Conservation (phyloP, 2,329 filamentous ascomycete genomes). For the Colletotrichum paranaense region DNA sequence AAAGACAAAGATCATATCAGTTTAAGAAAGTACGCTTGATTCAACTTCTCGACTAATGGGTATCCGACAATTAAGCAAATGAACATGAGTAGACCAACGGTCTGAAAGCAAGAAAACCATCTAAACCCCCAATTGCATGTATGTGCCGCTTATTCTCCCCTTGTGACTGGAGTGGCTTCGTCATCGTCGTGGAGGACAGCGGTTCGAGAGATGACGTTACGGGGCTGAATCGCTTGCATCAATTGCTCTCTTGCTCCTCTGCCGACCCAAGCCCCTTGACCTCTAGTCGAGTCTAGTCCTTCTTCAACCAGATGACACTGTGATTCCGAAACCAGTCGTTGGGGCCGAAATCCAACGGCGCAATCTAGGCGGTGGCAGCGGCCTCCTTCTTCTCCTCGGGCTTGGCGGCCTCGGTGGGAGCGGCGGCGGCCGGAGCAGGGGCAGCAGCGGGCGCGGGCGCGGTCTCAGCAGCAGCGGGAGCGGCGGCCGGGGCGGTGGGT, state of each 20-base stretch:
- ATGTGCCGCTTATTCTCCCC: not conserved
- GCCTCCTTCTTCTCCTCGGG: constrained; percentile 42
- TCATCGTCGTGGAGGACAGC: not conserved
- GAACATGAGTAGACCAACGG: constrained; percentile 19
- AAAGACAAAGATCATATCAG: not conserved
- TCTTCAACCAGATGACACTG: not conserved
- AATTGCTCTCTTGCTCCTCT: not conserved
- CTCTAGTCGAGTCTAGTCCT: not conserved
- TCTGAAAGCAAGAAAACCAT: constrained; percentile 8
- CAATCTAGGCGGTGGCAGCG: constrained; percentile 30
- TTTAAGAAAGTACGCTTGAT: constrained; percentile 24
- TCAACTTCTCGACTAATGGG: constrained; percentile 34
- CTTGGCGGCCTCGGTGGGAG: constrained; percentile 40
- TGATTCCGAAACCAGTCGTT: not conserved
- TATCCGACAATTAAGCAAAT: constrained; percentile 36
- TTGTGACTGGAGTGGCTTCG: not conserved
- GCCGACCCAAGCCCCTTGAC: not conserved
- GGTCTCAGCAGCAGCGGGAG: constrained; percentile 38
- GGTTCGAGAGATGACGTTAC: not conserved
- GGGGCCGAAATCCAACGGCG: not conserved
- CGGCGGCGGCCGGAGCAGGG: constrained; percentile 40
- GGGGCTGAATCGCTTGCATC: not conserved
- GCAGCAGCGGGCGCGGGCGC: constrained; percentile 40
- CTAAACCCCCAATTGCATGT: not conserved
- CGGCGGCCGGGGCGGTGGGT: constrained; percentile 21